Percentiles rank a stretch among this genome's conserved stretches.
phyloP scores from a whole-genome alignment of 352 stramenopile species.

The Phytopythium ostracodes region DNA sequence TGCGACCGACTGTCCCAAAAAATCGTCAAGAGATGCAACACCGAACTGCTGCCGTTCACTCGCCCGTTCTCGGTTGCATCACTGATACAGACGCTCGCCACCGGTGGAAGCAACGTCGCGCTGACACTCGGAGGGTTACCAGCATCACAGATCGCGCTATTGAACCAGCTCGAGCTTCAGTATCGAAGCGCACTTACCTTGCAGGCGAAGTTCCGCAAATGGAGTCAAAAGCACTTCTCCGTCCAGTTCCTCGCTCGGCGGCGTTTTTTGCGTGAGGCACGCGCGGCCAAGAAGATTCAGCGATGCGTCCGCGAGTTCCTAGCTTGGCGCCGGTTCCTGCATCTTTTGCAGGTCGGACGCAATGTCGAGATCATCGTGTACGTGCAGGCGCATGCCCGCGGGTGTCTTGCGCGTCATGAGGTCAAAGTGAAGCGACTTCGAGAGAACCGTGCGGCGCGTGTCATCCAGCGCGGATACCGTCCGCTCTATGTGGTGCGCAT shows the following conservation, averaged over 20 bases:
- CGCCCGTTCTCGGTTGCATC: slow-evolving; percentile 19
- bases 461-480: slow-evolving; percentile 46
- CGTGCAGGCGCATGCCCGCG: slow-evolving; percentile 43
- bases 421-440: slow-evolving; percentile 23
- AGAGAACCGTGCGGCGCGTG: slow-evolving; percentile 18
- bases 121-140: slow-evolving; percentile 29
- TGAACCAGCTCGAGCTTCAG: slow-evolving; percentile 23
- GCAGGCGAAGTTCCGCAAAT: slow-evolving; percentile 40
- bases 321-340: slow-evolving; percentile 41
- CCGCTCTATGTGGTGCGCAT: slow-evolving; percentile 25
- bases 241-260: slow-evolving; percentile 35
- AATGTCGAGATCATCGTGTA: slow-evolving; percentile 33
- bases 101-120: slow-evolving; percentile 24
- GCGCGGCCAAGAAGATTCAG: slow-evolving; percentile 56
- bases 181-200: slow-evolving; percentile 37
- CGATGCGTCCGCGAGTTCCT: slow-evolving; percentile 38
- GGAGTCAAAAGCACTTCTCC: slow-evolving; percentile 35
- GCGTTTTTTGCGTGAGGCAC: slow-evolving; percentile 27
- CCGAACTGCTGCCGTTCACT: slow-evolving; percentile 38
- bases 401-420: slow-evolving; percentile 28
- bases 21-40: slow-evolving; percentile 28
- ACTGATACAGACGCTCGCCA: slow-evolving; percentile 37
- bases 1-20: slow-evolving; percentile 53
- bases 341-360: slow-evolving; percentile 30
- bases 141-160: slow-evolving; percentile 27